Base-by-base conservation (phyloP, 164 flowering plant species). In the Saururus chinensis region DNA sequence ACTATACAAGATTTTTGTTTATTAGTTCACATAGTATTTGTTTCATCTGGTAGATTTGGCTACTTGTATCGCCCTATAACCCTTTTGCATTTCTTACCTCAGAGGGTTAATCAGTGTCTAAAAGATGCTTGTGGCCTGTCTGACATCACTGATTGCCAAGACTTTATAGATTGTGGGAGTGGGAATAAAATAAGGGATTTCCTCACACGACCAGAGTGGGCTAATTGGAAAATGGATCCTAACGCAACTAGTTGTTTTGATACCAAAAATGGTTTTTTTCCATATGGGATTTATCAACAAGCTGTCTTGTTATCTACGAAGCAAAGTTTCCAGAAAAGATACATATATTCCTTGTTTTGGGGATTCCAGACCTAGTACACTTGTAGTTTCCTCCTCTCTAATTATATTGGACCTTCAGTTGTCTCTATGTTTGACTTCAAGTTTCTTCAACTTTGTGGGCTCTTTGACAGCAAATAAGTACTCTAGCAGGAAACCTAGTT, bases 101-200 rank as follows among this genome's bases (percentile, higher is more conserved):
- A 88, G 98, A 79, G 96, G 78, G 90, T 91, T 26, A 91, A 88
- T 74, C 88, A 82, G 64, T 91, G 98, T 73, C 80, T 91, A 54
- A 81, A 87, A 66, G 71, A 82, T 57, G 89, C 86, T 49, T 92
- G 98, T 67, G 26, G 5, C 12, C 17, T 54, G 7, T 65, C 80
- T 64, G 19, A 40, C 11, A 52, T 68, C 5, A 0, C 14, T 0
- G 0, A 12, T n/a, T 85, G 95, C 64, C 51, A 19, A 66, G 4
- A 53, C 1, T 81, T 82, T 65, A 84, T 85, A 49, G 96, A 92
- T 71, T 92, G 98, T 71, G 90, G 89, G 5, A 61, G 69, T 70
- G 86, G 82, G 1, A 22, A 63, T 55, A 1, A 13, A 26, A 9
- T 16, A 55, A 9, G 12, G 2, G 13, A 25, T 0, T 69, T 59